Conservation (phyloP, 768 basidiomycete genomes). For the Suillus tomentosus region DNA sequence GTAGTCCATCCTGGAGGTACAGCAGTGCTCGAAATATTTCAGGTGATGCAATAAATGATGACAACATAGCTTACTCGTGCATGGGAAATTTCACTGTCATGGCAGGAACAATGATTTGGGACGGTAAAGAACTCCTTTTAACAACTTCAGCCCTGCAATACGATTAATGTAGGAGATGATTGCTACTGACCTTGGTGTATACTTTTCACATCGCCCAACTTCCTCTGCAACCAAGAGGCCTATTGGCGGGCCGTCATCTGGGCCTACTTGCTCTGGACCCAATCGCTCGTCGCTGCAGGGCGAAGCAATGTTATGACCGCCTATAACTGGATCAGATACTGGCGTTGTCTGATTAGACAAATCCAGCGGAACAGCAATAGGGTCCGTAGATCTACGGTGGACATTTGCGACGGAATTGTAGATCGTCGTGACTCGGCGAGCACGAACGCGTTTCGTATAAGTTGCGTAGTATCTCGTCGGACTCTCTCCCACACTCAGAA, state of each 20-base stretch:
- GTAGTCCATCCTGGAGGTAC: slow-evolving; percentile 25
- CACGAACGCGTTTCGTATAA: not conserved
- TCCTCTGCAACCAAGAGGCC: slow-evolving; percentile 22
- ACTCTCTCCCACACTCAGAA: not conserved
- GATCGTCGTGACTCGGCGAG: not conserved
- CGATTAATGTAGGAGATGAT: not conserved
- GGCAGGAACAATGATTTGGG: not conserved
- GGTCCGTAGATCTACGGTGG: not conserved
- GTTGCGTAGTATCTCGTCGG: not conserved
- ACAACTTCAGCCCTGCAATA: not conserved
- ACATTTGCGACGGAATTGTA: not conserved
- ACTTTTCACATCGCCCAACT: slow-evolving; percentile 18
- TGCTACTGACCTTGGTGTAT: not conserved
- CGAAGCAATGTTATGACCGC: not conserved
- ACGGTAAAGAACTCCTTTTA: not conserved
- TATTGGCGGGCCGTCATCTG: slow-evolving; percentile 15
- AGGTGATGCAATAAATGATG: not conserved
- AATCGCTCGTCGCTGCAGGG: slow-evolving; percentile 3
- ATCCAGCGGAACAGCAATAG: not conserved
- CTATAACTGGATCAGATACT: not conserved
- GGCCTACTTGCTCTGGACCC: not conserved
- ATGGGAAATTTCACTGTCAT: slow-evolving; percentile 9
- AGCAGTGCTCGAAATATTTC: not conserved
- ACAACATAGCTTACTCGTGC: slow-evolving; percentile 5
- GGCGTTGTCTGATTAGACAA: not conserved